phyloP scores from a whole-genome alignment of 257 asterid species.

The Orobanche coerulescens region DNA sequence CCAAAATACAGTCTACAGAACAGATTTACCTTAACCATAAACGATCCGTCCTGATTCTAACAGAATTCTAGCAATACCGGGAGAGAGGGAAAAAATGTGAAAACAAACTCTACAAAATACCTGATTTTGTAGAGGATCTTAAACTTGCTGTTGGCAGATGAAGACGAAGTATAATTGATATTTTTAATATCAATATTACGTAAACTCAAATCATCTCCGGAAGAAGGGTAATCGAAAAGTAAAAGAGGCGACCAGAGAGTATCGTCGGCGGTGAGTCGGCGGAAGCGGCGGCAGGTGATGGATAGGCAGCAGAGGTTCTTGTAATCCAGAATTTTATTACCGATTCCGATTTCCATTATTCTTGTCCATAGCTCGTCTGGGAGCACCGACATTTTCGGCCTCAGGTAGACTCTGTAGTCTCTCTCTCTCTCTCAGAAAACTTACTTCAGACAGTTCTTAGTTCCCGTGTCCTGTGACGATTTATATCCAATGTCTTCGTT shows the following conservation, averaged over 20 bases:
- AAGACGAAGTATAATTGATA: conserved; percentile 4
- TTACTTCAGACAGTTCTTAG: neutral
- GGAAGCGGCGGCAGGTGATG: conserved; percentile 54
- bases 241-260: conserved; percentile 53
- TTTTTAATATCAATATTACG: neutral
- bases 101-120: conserved; percentile 19
- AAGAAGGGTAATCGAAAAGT: conserved; percentile 47
- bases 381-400: conserved; percentile 33
- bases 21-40: neutral
- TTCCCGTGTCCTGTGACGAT: no score
- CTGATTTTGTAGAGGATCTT: conserved; percentile 55
- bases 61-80: neutral
- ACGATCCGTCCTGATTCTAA: neutral
- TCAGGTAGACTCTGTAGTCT: neutral
- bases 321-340: conserved; percentile 33
- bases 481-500: no score
- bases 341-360: conserved; percentile 61
- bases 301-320: conserved; percentile 54
- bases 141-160: conserved; percentile 24
- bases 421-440: neutral
- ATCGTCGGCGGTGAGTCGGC: conserved; percentile 49
- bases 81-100: neutral
- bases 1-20: neutral
- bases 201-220: neutral
- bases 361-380: conserved; percentile 80